Evolutionary conservation across 352 stramenopile genomes (phyloP).

Genomic region (Phytophthora sp.): DNA sequence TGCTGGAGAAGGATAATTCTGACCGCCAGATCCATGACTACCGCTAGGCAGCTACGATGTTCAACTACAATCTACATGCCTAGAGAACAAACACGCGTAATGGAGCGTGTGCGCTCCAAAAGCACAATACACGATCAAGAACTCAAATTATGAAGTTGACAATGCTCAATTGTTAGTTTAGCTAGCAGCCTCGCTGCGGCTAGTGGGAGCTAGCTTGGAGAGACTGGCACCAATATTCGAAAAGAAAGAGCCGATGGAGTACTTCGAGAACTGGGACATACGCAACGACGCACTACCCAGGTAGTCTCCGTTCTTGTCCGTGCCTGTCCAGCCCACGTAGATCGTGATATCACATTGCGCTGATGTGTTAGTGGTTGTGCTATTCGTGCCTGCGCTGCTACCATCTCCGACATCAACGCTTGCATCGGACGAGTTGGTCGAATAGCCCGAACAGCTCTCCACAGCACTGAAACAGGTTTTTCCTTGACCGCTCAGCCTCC

Average conservation of each 20-base stretch:
- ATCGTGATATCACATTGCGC: conserved; percentile 71
- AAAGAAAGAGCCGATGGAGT: conserved; percentile 83
- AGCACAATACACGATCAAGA: conserved; percentile 2
- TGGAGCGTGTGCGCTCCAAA: conserved; percentile 15
- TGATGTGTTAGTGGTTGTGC: conserved; percentile 38
- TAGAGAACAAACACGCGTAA: conserved; percentile 12
- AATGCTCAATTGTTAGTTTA: not conserved
- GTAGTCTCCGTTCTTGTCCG: conserved; percentile 80
- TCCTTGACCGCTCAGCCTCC: conserved; percentile 50
- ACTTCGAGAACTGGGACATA: conserved; percentile 87
- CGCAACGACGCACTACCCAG: conserved; percentile 75
- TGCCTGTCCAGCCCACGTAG: conserved; percentile 84
- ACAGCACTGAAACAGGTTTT: conserved; percentile 70
- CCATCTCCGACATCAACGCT: conserved; percentile 24
- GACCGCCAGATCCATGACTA: conserved; percentile 71
- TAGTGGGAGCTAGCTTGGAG: conserved; percentile 50
- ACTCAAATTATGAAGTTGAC: not conserved
- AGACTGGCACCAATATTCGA: conserved; percentile 66
- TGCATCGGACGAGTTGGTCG: conserved; percentile 21
- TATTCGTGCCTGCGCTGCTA: conserved; percentile 18
- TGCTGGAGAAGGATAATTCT: conserved; percentile 58
- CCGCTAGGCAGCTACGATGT: conserved; percentile 26
- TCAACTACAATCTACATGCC: not conserved
- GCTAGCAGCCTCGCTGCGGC: conserved; percentile 45
- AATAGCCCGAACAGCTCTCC: conserved; percentile 31